A percentile compares a stretch with the other conserved stretches of the same genome.
Conservation (phyloP, 2,329 filamentous ascomycete species). For the Exophiala sp. region DNA sequence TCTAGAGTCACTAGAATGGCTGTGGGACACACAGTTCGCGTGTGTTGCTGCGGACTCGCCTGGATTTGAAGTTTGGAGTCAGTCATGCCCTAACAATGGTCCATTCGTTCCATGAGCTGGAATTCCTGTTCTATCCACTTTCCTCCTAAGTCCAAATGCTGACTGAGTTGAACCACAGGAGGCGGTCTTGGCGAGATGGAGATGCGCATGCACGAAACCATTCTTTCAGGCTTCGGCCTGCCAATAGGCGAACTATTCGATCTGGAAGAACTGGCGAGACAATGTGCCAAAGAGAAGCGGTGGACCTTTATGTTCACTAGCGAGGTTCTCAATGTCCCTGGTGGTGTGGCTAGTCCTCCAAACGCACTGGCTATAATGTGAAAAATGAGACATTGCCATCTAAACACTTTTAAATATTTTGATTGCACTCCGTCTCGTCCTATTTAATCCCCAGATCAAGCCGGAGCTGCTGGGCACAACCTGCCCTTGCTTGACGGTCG, state of each 20-base stretch:
- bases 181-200: conserved; percentile 4
- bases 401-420: too few species aligned
- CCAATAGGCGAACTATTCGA: conserved; percentile 32
- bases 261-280: conserved; percentile 35
- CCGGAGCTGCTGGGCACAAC: too few species aligned
- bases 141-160: too few species aligned
- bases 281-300: conserved; percentile 33
- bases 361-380: conserved; percentile 27
- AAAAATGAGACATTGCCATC: neutral
- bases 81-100: too few species aligned
- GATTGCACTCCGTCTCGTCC: too few species aligned
- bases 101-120: neutral
- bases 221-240: conserved; percentile 27
- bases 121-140: too few species aligned
- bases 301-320: conserved; percentile 46
- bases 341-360: conserved; percentile 25
- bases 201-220: conserved; percentile 15
- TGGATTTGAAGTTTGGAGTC: conserved; percentile 45
- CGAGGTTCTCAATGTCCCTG: conserved; percentile 19
- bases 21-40: conserved; percentile 33
- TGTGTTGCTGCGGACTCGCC: conserved; percentile 32
- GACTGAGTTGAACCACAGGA: neutral
- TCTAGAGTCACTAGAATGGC: conserved; percentile 30
- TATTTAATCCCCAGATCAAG: too few species aligned
- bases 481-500: too few species aligned